Evolutionary conservation across 768 basidiomycete species (phyloP).

Genomic region (Mycena sanguinolenta): DNA sequence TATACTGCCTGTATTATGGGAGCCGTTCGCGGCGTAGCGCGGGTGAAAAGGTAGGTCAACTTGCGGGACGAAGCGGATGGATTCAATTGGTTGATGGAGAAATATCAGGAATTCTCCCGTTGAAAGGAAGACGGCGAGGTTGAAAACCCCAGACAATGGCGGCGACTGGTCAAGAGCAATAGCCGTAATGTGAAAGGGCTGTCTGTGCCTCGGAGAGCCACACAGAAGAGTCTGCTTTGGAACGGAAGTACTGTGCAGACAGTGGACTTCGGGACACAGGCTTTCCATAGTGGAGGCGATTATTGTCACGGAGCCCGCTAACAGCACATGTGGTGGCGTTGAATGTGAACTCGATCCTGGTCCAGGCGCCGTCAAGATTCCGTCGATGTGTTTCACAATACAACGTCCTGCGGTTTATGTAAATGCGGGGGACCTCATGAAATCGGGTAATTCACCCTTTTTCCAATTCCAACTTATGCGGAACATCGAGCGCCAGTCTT

Average conservation of each 20-base stretch:
- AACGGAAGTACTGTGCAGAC: slow-evolving; percentile 51
- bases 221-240: slow-evolving; percentile 58
- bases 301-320: slow-evolving; percentile 73
- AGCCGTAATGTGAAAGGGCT: slow-evolving; percentile 65
- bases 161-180: slow-evolving; percentile 84
- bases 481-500: slow-evolving; percentile 92
- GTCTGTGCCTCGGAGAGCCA: slow-evolving; percentile 50
- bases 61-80: slow-evolving; percentile 58
- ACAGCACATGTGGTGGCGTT: slow-evolving; percentile 59
- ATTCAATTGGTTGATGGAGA: slow-evolving; percentile 63
- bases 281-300: slow-evolving; percentile 63
- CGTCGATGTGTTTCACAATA: slow-evolving; percentile 55
- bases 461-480: slow-evolving; percentile 87
- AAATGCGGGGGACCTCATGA: slow-evolving; percentile 28
- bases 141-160: slow-evolving; percentile 56
- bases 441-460: slow-evolving; percentile 62
- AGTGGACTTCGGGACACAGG: slow-evolving; percentile 49
- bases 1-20: slow-evolving; percentile 77
- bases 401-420: slow-evolving; percentile 69
- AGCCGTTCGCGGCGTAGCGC: slow-evolving; percentile 53
- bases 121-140: slow-evolving; percentile 73
- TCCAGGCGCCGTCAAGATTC: slow-evolving; percentile 22
- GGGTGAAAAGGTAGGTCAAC: slow-evolving; percentile 62
- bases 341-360: slow-evolving; percentile 23
- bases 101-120: slow-evolving; percentile 77